These are phyloP conservation scores for Plantago rigida DNA, from an alignment of 305 asterid genomes.

Conservation along the genomic window DNA sequence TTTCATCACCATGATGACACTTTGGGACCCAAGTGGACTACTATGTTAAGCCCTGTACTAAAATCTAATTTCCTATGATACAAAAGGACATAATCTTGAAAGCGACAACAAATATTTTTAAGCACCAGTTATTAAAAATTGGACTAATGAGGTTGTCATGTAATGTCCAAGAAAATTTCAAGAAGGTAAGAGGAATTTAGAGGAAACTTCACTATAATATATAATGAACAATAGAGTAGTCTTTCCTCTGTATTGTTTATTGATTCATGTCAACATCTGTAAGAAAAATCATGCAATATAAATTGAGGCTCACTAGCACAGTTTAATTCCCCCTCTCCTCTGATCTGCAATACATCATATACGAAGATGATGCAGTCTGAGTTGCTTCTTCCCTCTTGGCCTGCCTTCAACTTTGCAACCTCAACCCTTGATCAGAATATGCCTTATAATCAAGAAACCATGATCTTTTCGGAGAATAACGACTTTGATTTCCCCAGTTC, in stretches of 20 bases:
- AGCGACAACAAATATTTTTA: constrained; percentile 20
- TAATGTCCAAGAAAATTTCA: constrained; percentile 36
- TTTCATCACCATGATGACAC: constrained; percentile 24
- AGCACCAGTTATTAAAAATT: not conserved
- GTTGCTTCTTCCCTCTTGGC: constrained; percentile 37
- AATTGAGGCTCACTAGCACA: constrained; percentile 14
- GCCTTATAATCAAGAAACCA: constrained; percentile 28
- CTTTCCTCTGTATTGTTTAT: constrained; percentile 26
- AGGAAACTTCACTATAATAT: constrained; percentile 32
- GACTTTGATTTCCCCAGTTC: constrained; percentile 30
- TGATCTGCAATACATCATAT: constrained; percentile 1
- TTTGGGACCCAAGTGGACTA: constrained; percentile 27
- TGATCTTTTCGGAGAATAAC: constrained; percentile 24
- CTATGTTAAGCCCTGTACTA: constrained; percentile 26
- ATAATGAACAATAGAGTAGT: constrained; percentile 20
- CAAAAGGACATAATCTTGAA: constrained; percentile 29
- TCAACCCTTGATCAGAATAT: constrained; percentile 26
- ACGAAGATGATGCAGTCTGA: constrained; percentile 42
- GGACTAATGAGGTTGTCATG: constrained; percentile 8
- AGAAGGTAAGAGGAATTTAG: constrained; percentile 31
- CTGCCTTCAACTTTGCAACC: constrained; percentile 24
- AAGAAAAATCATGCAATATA: constrained; percentile 13
- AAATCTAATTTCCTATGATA: constrained; percentile 19
- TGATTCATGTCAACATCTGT: constrained; percentile 28
- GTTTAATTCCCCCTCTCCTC: constrained; percentile 22